Percentiles rank a stretch among this genome's conserved stretches.
Evolutionary conservation across 1,284 basidiomycete species (phyloP).

Genomic region (Boletellus sp.): DNA sequence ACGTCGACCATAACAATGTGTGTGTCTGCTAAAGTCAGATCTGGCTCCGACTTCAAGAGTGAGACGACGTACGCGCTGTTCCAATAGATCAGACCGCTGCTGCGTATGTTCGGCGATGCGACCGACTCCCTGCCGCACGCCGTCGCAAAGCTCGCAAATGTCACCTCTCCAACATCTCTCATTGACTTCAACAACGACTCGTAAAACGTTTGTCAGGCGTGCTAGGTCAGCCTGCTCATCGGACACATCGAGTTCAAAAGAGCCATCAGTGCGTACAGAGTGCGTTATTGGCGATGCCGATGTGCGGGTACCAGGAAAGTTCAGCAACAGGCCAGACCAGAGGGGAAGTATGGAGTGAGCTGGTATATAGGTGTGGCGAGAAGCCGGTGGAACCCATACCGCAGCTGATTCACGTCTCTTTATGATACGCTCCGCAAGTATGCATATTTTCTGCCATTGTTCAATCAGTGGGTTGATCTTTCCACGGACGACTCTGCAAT

Average conservation of each 20-base stretch:
- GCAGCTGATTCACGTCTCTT: constrained; percentile 84
- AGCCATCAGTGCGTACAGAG: constrained; percentile 22
- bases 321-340: constrained; percentile 33
- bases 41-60: not conserved
- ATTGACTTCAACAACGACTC: constrained; percentile 75
- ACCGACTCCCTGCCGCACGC: constrained; percentile 71
- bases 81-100: constrained; percentile 73
- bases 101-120: constrained; percentile 69
- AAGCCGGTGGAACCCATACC: constrained; percentile 68
- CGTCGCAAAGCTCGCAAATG: constrained; percentile 76
- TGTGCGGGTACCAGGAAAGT: constrained; percentile 13
- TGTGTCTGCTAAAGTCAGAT: constrained; percentile 43
- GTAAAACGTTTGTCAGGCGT: constrained; percentile 75
- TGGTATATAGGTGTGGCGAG: constrained; percentile 56
- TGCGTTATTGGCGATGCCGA: constrained; percentile 23
- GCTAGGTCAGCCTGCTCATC: constrained; percentile 73
- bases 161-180: constrained; percentile 77
- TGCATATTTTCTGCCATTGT: constrained; percentile 86
- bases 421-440: constrained; percentile 80
- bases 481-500: constrained; percentile 60
- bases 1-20: constrained; percentile 56
- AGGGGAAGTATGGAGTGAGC: constrained; percentile 61
- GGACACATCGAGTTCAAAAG: constrained; percentile 20
- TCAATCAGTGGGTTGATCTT: constrained; percentile 77
- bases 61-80: constrained; percentile 62